Base-by-base conservation (phyloP, 169 alveolate genomes). In the Eimeria acervulina region DNA sequence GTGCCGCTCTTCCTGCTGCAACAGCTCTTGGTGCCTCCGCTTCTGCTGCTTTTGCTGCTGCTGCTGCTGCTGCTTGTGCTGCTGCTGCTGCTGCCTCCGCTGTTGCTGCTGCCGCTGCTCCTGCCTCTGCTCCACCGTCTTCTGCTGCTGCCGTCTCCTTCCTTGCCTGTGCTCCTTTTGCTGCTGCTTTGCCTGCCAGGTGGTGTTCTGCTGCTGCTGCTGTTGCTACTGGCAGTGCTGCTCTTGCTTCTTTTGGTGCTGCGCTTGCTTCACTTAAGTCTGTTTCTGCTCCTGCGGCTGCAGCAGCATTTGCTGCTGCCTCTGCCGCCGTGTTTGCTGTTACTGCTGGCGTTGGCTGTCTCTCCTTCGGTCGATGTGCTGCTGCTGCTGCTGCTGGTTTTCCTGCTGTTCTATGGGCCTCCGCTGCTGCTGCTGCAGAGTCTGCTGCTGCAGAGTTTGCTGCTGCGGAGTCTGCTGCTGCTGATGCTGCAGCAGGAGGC, bases 61-160 rank as follows among this genome's bases (percentile, higher is more conserved):
- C 28, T 80, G 70, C 47, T 80, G 72, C 26, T 80, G 90, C 2
- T 4, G 70, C 1, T 28, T 55, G 59, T 5, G 36, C 38, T 28
- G 76, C 7, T 17, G 92, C 80, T 59, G 76, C 78, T 55, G 92
- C 92, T 51, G 92, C 92, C 33, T 55, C n/a, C n/a, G 74, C 92
- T 84, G 74, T 78, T 84, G 55, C 78, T n/a, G 51, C 55, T 2
- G 78, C 78, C 12, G 33, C 28, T 44, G 74, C 91, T 83, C 76
- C 76, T 8, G 91, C 91, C 7, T 74, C 74, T 21, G 91, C 70
- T 26, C 76, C 36, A 13, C 17, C 40, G 63, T 63, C 59, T 4
- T 68, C 72, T 42, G 92, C 28, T 15, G 88, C 23, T 78, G 88
- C 61, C 33, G 74, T n/a, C n/a, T n/a, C n/a, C n/a, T n/a, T n/a